Percentiles rank a stretch among this genome's conserved stretches.
Conservation (phyloP, 257 asterid species). For the Anisodus acutangulus region DNA sequence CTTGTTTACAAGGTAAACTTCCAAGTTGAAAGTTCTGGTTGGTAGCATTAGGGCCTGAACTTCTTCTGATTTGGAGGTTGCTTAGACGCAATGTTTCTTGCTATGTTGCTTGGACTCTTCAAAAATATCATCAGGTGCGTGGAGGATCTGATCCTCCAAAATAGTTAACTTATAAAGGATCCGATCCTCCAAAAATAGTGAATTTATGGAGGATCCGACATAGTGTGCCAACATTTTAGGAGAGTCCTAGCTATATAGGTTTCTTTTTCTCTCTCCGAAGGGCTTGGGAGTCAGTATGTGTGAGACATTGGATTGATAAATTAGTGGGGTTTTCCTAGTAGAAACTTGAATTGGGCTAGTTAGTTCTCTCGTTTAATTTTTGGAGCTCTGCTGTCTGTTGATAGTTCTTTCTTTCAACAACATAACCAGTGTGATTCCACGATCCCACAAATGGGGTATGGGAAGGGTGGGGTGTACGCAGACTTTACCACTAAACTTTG, state of each 20-base stretch:
- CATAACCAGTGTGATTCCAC: too few species aligned
- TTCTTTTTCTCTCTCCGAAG: background rate
- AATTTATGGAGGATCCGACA: too few species aligned
- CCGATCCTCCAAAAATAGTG: too few species aligned
- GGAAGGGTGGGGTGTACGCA: too few species aligned
- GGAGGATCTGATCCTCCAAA: too few species aligned
- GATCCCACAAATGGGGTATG: too few species aligned
- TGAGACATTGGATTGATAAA: background rate
- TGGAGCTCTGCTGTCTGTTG: background rate
- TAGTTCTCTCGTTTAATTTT: background rate
- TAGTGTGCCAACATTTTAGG: too few species aligned
- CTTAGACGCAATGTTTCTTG: background rate
- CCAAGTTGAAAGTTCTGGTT: background rate
- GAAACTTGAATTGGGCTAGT: background rate
- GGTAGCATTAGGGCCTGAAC: background rate
- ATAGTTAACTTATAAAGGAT: too few species aligned
- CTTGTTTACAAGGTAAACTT: slow-evolving; percentile 54
- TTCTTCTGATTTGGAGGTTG: background rate
- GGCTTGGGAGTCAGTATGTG: background rate
- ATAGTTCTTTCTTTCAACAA: background rate
- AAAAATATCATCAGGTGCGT: too few species aligned
- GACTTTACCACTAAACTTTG: too few species aligned
- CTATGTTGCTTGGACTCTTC: too few species aligned
- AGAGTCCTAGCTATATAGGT: too few species aligned
- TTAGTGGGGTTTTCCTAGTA: background rate